These are phyloP conservation scores for Globisporangium canariense DNA, from an alignment of 352 stramenopile species.

Conservation along the genomic window DNA sequence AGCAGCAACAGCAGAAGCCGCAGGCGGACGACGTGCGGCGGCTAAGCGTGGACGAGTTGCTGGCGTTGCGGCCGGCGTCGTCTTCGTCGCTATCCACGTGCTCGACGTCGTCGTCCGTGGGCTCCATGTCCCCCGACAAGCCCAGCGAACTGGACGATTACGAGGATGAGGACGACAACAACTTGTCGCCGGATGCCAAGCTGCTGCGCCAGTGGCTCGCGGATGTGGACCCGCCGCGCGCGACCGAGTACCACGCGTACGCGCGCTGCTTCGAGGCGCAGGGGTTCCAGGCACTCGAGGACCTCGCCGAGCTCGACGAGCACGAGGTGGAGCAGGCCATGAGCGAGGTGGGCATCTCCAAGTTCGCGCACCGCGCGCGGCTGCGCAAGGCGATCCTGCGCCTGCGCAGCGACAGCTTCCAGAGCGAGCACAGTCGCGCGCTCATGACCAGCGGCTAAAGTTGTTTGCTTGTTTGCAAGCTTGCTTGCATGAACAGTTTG, in stretches of 20 bases:
- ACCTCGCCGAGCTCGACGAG: conserved; percentile 61
- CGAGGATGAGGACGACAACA: conserved; percentile 17
- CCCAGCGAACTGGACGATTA: conserved; percentile 30
- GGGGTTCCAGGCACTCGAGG: conserved; percentile 51
- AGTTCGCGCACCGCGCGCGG: conserved; percentile 68
- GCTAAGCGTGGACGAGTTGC: conserved; percentile 56
- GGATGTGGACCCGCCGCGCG: conserved; percentile 38
- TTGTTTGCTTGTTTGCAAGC: background rate
- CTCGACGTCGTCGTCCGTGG: conserved; percentile 12
- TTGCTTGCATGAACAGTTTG: background rate
- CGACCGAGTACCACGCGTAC: conserved; percentile 58
- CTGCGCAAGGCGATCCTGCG: conserved; percentile 69
- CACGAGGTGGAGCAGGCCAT: conserved; percentile 71
- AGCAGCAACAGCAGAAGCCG: conserved; percentile 20
- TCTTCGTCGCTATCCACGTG: conserved; percentile 19
- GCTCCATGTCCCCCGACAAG: conserved; percentile 33
- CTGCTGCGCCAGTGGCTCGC: conserved; percentile 52
- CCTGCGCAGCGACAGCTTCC: conserved; percentile 21
- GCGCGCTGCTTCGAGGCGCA: conserved; percentile 58
- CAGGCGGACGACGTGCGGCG: conserved; percentile 41
- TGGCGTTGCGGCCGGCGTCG: conserved; percentile 22
- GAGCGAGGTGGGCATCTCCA: conserved; percentile 70
- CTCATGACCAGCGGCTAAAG: conserved; percentile 20
- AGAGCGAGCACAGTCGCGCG: conserved; percentile 30
- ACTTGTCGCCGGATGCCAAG: conserved; percentile 16